phyloP scores from a whole-genome alignment of 192 early-diverging fungal genomes.

The Cladochytrium replicatum region DNA sequence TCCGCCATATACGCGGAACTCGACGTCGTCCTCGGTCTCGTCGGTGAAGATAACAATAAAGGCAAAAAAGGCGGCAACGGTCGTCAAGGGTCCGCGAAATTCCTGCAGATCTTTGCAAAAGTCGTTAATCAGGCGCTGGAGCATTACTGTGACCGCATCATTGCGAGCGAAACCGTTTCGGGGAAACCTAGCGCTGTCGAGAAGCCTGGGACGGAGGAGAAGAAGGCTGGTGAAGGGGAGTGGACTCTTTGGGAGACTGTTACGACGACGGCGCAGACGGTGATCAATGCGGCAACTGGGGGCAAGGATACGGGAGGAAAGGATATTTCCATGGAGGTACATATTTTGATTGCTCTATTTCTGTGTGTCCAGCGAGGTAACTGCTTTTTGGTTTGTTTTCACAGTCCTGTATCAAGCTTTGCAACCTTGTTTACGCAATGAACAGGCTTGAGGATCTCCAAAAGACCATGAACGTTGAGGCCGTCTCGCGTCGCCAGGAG shows the following conservation, averaged over 20 bases:
- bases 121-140: conserved; percentile 10
- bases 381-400: conserved; percentile 8
- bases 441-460: conserved; percentile 11
- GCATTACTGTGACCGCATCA: conserved; percentile 12
- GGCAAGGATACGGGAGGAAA: background rate
- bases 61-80: conserved; percentile 8
- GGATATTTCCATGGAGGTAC: background rate
- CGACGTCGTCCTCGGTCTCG: conserved; percentile 6
- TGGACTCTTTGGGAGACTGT: too few relatives aligned
- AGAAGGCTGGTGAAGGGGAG: conserved; percentile 14
- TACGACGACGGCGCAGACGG: background rate
- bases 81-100: conserved; percentile 10
- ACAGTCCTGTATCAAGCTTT: conserved; percentile 16
- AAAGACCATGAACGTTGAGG: conserved; percentile 7
- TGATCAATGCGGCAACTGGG: background rate
- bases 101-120: conserved; percentile 11
- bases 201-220: conserved; percentile 33
- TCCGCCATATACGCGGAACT: conserved; percentile 12
- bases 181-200: too few relatives aligned
- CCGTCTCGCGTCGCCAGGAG: background rate
- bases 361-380: background rate
- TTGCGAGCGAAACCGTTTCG: conserved; percentile 7
- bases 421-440: conserved; percentile 13
- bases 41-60: too few relatives aligned
- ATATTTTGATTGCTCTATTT: conserved; percentile 1